Evolutionary conservation across 345 rosid genomes (phyloP), one percentile per base, ranked within the genome.

Genomic region (Sonneratia alba): DNA sequence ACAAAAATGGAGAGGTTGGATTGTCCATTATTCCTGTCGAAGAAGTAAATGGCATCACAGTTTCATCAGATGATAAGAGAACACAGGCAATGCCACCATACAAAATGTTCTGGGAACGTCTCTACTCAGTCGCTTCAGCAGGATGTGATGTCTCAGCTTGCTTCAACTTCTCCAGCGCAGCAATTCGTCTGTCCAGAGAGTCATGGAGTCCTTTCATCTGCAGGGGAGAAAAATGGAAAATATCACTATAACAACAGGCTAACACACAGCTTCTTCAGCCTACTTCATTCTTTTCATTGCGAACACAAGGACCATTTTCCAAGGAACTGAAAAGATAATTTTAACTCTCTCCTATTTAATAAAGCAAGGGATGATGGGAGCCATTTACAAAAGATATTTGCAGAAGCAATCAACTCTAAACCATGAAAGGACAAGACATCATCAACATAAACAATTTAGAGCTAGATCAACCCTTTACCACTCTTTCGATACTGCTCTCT

Each of bases 101-200:
- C 42, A 37, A 68, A 71, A 3, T 51, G 69, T 66, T 45, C 75
- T 48, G 21, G 6, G 68, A 9, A 47, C 19, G 68, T 51, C 85
- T 91, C 85, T 91, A 91, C 74, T 93, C 92, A 16, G 86, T 73
- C 22, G 83, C 84, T 62, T 88, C 89, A 47, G 71, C 83, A 9
- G 85, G 86, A 56, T 82, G 89, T 16, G 94, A 75, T 70, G 79
- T 84, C 78, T 91, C 96, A 70, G 78, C 78, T 82, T 81, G 91
- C 79, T 88, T 94, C 86, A 88, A 72, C 76, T 83, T 89, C 82
- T 94, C 98, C 83, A 94, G 81, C 24, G 78, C 67, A 36, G 87
- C 86, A 77, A 94, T 87, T 78, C 96, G 83, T 73, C 82, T 81
- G 73, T 94, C 95, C 64, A 94, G 80, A 4, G 96, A 84, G 42